phyloP scores from a whole-genome alignment of 768 basidiomycete species.

The Auricularia cornea region DNA sequence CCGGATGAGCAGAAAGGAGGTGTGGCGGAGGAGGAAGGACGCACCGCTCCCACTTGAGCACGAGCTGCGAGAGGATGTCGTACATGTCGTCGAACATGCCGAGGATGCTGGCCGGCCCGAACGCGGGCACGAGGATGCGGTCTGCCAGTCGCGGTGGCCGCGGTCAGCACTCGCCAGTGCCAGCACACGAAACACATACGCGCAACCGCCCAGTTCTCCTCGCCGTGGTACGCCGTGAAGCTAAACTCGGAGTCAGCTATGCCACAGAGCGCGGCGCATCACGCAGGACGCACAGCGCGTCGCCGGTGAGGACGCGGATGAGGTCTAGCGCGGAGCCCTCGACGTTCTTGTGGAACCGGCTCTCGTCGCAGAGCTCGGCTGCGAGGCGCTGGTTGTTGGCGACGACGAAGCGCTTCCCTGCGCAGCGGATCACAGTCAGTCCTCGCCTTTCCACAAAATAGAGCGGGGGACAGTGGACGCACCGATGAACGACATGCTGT shows the following conservation, averaged over 20 bases:
- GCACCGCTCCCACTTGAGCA: constrained; percentile 37
- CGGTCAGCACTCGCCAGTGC: background rate
- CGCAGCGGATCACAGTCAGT: too few species aligned
- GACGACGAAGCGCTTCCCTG: constrained; percentile 8
- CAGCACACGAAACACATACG: constrained; percentile 22
- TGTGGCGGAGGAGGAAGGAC: background rate
- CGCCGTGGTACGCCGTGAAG: constrained; percentile 23
- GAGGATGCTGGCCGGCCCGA: constrained; percentile 34
- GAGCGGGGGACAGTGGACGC: too few species aligned
- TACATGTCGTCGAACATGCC: constrained; percentile 43
- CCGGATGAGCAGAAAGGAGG: background rate
- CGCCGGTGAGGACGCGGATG: constrained; percentile 31
- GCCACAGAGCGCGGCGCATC: too few species aligned
- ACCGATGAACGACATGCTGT: background rate
- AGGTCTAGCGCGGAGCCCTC: constrained; percentile 23
- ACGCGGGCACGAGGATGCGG: constrained; percentile 34
- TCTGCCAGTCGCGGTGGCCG: constrained; percentile 4
- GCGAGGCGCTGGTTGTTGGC: constrained; percentile 30
- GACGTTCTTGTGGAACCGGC: constrained; percentile 33
- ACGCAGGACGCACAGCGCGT: constrained; percentile 22
- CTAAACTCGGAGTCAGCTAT: background rate
- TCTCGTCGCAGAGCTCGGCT: constrained; percentile 38
- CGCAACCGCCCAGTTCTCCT: constrained; percentile 40
- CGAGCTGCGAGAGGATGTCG: constrained; percentile 36
- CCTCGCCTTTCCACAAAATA: too few species aligned